Percentiles rank a stretch among this genome's conserved stretches.
These are phyloP conservation scores for Escovopsis sp. DNA, from an alignment of 2,329 filamentous ascomycete species.

Conservation along the genomic window DNA sequence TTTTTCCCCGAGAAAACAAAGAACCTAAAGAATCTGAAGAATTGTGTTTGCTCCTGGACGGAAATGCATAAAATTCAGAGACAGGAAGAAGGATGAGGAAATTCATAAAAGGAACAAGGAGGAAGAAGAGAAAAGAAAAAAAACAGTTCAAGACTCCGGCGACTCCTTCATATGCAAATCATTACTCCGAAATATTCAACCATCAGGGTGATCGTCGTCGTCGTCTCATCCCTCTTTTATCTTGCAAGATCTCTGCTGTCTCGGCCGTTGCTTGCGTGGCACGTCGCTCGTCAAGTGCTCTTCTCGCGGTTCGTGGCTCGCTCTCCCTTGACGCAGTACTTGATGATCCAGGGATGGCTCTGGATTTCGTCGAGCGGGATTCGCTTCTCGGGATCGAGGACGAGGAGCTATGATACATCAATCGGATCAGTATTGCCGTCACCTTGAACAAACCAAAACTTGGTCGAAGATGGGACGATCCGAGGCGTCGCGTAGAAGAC, in stretches of 20 bases:
- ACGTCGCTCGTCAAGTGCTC: conserved; percentile 8
- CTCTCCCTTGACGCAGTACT: conserved; percentile 68
- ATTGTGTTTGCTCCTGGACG: not conserved
- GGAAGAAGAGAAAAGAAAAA: not conserved
- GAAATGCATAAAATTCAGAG: too few relatives aligned
- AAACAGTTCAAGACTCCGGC: conserved; percentile 1
- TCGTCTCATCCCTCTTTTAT: not conserved
- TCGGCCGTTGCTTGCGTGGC: too few relatives aligned
- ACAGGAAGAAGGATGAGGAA: too few relatives aligned
- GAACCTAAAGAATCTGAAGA: conserved; percentile 2
- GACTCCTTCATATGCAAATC: conserved; percentile 14
- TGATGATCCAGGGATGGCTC: conserved; percentile 89
- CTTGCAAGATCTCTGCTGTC: not conserved
- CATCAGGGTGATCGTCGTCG: not conserved
- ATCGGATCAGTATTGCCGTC: conserved; percentile 6
- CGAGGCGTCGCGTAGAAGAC: conserved; percentile 9
- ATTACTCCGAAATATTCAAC: conserved; percentile 6
- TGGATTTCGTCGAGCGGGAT: conserved; percentile 82
- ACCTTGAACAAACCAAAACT: not conserved
- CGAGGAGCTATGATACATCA: conserved; percentile 48
- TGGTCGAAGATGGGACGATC: not conserved
- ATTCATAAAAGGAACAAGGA: not conserved
- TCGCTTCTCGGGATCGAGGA: conserved; percentile 85
- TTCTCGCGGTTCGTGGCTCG: conserved; percentile 36
- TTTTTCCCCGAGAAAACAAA: not conserved